Evolutionary conservation across 2,329 filamentous ascomycete genomes (phyloP), one percentile per base, ranked within the genome.

Genomic region (Penicillium occitanis): DNA sequence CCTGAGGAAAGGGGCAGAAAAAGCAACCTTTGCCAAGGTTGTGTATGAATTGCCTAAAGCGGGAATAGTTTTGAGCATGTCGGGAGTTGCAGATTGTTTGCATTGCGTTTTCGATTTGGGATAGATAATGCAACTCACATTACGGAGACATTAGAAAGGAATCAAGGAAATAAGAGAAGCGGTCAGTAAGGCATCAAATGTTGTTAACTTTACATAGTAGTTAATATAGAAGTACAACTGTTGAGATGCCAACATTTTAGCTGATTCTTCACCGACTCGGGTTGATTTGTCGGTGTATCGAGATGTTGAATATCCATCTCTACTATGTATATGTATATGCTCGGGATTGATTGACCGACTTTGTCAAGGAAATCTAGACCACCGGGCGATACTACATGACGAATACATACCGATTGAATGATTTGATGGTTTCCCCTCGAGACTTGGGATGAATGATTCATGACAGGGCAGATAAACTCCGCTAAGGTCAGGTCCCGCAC

Each of bases 401-500:
- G n/a, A 55, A 61, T 48, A 33, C 17, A 17, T 30, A 61, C 42
- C 58, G 28, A 48, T 33, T 46, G 57, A 44, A 62, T 22, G 30
- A 57, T 37, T 37, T 37, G 30, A 35, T 35, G 30, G 51, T 35
- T 35, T 57, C 2, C 10, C 37, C 10, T 22, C 53, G 10, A 35
- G 30, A 57, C 35, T n/a, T 40, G 5, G n/a, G n/a, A 62, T 28
- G 22, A 30, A 50, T 40, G 8, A 7, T 28, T 30, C 19, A 8
- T 28, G 25, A 51, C 14, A 35, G 40, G 28, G 19, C n/a, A 53
- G 48, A 51, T n/a, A 53, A n/a, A 33, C 50, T 51, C 50, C 59
- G 14, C 50, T 62, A 62, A 62, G 46, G 66, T 59, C 58, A 58
- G 62, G 66, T 66, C 59, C 64, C 64, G 59, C 28, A 62, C 22